A percentile compares a stretch with the other conserved stretches of the same genome.
phyloP scores from a whole-genome alignment of 345 rosid genomes.

The Camelina hispida region DNA sequence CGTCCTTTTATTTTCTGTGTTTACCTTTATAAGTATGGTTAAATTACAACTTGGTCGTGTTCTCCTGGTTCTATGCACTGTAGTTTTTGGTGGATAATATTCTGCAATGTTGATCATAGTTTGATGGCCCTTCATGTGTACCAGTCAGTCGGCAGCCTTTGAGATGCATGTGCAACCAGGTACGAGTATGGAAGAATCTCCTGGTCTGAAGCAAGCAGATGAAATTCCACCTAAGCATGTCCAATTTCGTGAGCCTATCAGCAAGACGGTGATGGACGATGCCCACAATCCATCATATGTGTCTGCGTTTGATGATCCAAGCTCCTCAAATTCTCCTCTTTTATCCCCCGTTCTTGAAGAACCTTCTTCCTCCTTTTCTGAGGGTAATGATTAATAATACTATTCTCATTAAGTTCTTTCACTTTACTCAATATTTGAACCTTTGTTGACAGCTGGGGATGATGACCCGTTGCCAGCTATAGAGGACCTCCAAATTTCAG shows the following conservation, averaged over 20 bases:
- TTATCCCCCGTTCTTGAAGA: conserved; percentile 87
- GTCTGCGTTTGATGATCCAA: conserved; percentile 60
- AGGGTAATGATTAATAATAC: conserved; percentile 57
- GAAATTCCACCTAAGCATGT: conserved; percentile 59
- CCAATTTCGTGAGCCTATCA: conserved; percentile 69
- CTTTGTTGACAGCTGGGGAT: conserved; percentile 63
- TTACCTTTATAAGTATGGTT: background rate
- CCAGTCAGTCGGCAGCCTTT: conserved; percentile 31
- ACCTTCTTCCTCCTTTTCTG: conserved; percentile 83
- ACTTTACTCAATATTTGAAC: conserved; percentile 33
- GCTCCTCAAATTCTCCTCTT: conserved; percentile 69
- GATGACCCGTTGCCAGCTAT: conserved; percentile 91
- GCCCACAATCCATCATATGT: conserved; percentile 61
- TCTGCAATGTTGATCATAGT: conserved; percentile 12
- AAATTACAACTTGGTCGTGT: conserved; percentile 12
- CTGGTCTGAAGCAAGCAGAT: conserved; percentile 30
- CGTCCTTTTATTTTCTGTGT: background rate
- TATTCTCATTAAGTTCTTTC: conserved; percentile 26
- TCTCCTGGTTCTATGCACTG: conserved; percentile 26
- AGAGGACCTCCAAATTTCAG: conserved; percentile 89
- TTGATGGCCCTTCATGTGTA: conserved; percentile 17
- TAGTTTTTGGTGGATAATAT: conserved; percentile 23
- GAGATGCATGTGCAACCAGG: conserved; percentile 31
- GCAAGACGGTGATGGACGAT: conserved; percentile 65
- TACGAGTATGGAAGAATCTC: conserved; percentile 13